phyloP scores from a whole-genome alignment of 2,329 filamentous ascomycete species.

The Fusarium redolens region DNA sequence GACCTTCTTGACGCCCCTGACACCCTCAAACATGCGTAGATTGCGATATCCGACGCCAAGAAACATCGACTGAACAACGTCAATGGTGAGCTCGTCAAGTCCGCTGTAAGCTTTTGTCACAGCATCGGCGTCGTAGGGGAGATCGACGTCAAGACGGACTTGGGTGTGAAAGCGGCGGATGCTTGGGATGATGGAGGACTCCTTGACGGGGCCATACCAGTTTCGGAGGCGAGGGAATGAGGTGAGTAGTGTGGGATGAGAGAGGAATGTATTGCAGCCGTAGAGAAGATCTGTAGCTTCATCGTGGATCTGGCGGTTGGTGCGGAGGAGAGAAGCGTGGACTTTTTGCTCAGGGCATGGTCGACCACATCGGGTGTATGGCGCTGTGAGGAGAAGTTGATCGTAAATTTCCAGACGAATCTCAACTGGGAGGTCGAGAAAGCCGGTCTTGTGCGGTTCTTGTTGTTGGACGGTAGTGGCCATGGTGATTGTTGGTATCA shows the following conservation, averaged over 20 bases:
- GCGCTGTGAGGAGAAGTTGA: conserved; percentile 54
- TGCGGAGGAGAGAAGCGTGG: conserved; percentile 54
- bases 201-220: conserved; percentile 48
- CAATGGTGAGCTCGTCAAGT: conserved; percentile 54
- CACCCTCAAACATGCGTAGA: conserved; percentile 55
- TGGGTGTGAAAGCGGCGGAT: conserved; percentile 55
- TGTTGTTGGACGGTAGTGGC: conserved; percentile 32
- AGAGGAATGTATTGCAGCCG: conserved; percentile 56
- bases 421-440: conserved; percentile 58
- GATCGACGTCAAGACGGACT: conserved; percentile 56
- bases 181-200: conserved; percentile 45
- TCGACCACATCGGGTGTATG: conserved; percentile 42
- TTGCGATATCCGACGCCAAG: conserved; percentile 53
- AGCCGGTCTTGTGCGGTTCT: conserved; percentile 35
- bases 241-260: conserved; percentile 55
- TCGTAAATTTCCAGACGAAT: conserved; percentile 60
- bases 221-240: conserved; percentile 54
- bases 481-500: conserved; percentile 32
- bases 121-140: conserved; percentile 46
- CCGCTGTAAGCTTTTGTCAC: conserved; percentile 52
- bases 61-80: conserved; percentile 54
- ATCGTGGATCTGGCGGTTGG: conserved; percentile 54
- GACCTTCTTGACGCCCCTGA: conserved; percentile 54
- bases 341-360: conserved; percentile 38
- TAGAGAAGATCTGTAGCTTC: conserved; percentile 58